Percentiles rank a stretch among this genome's conserved stretches.
Evolutionary conservation across 768 basidiomycete genomes (phyloP).

Genomic region (Naganishia antarctica): DNA sequence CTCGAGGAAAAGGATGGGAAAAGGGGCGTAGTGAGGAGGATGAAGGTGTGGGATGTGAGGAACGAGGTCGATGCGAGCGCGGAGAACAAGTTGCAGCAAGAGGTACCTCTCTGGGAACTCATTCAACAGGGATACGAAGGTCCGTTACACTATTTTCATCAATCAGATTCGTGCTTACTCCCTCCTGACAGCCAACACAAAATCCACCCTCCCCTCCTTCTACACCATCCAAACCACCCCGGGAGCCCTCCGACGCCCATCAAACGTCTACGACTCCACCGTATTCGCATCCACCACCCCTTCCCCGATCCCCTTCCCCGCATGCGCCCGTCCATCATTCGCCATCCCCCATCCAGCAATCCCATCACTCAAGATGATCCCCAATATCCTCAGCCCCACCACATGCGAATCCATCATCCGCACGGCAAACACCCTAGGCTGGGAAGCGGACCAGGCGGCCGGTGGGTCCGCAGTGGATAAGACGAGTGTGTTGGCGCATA

Average conservation of each 20-base stretch:
- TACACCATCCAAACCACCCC: slow-evolving; percentile 50
- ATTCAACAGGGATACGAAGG: slow-evolving; percentile 33
- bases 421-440: slow-evolving; percentile 54
- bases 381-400: slow-evolving; percentile 53
- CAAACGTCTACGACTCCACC: slow-evolving; percentile 56
- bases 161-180: background rate
- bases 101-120: slow-evolving; percentile 42
- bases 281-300: slow-evolving; percentile 52
- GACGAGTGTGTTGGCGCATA: slow-evolving; percentile 54
- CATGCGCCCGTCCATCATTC: slow-evolving; percentile 38
- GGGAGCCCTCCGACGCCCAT: slow-evolving; percentile 56
- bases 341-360: slow-evolving; percentile 44
- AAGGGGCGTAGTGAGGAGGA: slow-evolving; percentile 33
- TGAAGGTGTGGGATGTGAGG: slow-evolving; percentile 39
- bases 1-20: slow-evolving; percentile 24
- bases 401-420: slow-evolving; percentile 55
- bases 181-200: slow-evolving; percentile 6
- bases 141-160: background rate
- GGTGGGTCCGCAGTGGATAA: slow-evolving; percentile 54
- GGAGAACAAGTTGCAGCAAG: slow-evolving; percentile 27
- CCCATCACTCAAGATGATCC: slow-evolving; percentile 54
- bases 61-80: slow-evolving; percentile 3
- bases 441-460: slow-evolving; percentile 56
- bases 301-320: slow-evolving; percentile 46
- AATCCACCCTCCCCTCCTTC: slow-evolving; percentile 20